Evolutionary conservation across 805 yeast genomes (phyloP).

Genomic region (Sungouiozyma intestinalis): DNA sequence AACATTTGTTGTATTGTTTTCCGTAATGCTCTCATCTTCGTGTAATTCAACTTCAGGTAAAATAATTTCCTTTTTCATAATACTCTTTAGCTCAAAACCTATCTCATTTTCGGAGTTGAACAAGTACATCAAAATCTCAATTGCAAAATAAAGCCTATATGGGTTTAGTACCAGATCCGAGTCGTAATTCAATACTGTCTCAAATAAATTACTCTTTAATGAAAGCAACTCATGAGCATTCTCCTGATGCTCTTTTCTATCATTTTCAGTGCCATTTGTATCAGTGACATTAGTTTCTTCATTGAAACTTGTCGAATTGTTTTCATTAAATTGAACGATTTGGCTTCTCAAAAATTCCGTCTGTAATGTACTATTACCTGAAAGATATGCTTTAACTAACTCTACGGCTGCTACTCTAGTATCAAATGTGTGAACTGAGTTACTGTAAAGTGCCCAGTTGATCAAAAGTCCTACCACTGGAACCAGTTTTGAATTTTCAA

Average conservation of each 20-base stretch:
- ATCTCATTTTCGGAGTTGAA: conserved; percentile 36
- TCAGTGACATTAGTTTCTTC: conserved; percentile 4
- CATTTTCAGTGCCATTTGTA: conserved; percentile 10
- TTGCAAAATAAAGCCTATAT: conserved; percentile 76
- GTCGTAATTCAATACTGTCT: conserved; percentile 67
- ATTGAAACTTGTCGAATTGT: not conserved
- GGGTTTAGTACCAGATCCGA: conserved; percentile 68
- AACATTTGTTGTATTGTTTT: conserved; percentile 26
- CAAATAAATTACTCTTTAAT: conserved; percentile 44
- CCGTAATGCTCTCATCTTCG: conserved; percentile 43
- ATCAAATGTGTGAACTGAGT: conserved; percentile 78
- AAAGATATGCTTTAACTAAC: conserved; percentile 58
- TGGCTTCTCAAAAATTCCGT: conserved; percentile 58
- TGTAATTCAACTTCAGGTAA: conserved; percentile 38
- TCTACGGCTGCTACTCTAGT: conserved; percentile 63
- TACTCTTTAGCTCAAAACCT: conserved; percentile 37
- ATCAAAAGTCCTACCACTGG: conserved; percentile 69
- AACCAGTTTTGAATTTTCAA: conserved; percentile 28
- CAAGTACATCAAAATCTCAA: conserved; percentile 50
- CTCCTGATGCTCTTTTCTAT: conserved; percentile 4
- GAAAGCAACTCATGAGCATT: not conserved
- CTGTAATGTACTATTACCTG: conserved; percentile 53
- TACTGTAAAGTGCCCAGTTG: conserved; percentile 71
- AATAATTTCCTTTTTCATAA: conserved; percentile 34
- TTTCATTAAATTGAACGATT: conserved; percentile 33